Conservation (phyloP, 805 yeast genomes). For the Ogataea pilisensis region DNA sequence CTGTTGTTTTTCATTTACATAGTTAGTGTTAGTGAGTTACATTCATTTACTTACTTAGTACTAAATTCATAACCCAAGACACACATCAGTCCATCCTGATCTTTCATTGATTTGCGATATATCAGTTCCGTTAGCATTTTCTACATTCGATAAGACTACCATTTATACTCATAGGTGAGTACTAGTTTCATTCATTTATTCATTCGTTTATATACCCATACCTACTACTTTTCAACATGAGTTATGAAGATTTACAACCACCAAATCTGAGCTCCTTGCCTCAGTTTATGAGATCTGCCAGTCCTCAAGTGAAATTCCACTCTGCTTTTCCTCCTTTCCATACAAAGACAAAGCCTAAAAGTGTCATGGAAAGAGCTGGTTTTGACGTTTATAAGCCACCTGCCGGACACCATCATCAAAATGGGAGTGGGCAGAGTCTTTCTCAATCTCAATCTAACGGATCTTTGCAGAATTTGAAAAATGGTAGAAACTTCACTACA, state of each 20-base stretch:
- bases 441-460: too few species aligned
- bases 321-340: conserved; percentile 71
- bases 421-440: too few species aligned
- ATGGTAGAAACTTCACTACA: conserved; percentile 19
- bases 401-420: too few species aligned
- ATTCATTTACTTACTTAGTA: too few species aligned
- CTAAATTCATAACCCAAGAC: too few species aligned
- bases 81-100: too few species aligned
- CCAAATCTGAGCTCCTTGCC: conserved; percentile 29
- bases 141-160: too few species aligned
- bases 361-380: conserved; percentile 81
- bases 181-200: neutral
- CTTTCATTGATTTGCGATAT: too few species aligned
- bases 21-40: too few species aligned
- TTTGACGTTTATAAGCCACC: conserved; percentile 53
- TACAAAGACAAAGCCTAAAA: conserved; percentile 54
- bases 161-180: too few species aligned
- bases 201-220: neutral
- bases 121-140: too few species aligned
- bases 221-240: conserved; percentile 3
- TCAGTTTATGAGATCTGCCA: conserved; percentile 27
- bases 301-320: conserved; percentile 35
- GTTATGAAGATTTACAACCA: conserved; percentile 13
- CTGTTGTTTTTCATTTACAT: too few species aligned
- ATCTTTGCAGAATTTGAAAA: conserved; percentile 12